Evolutionary conservation across 768 basidiomycete species (phyloP), one percentile per base, ranked within the genome.

Genomic region (Cyclocybe cylindracea): DNA sequence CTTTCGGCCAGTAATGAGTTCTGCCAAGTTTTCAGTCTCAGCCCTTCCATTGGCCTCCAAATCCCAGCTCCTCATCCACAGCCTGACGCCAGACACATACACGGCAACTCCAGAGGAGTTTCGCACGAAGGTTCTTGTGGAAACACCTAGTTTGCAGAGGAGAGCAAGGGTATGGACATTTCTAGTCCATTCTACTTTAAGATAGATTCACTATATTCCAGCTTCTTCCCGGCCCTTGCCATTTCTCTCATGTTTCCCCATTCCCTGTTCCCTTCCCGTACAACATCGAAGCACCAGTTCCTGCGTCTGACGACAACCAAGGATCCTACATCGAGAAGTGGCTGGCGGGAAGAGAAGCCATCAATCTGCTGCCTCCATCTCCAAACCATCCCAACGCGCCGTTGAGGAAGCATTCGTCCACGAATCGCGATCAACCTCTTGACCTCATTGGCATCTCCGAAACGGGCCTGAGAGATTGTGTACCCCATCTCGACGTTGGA

Each of bases 401-500:
- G n/a, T 62, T 85, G 51, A 75, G 70, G 50, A 82, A 81, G 59
- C 80, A 82, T 54, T 71, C 71, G 40, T 68, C 78, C 6, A 68
- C 74, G 58, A 73, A 75, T 44, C 71, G 85, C 46, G 78, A 85
- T 49, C 76, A 80, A 43, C 72, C 68, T 3, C 72, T 80, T 42
- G 72, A 77, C 42, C 83, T 98, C 36, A 75, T 97, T 13, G 92
- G 84, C 4, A 58, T 98, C 13, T 85, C 93, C 0, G 78, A 81
- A 43, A 77, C 79, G 2, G 84, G 84, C 10, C 63, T 93, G 39
- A 68, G 77, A 31, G 93, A 96, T 58, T 90, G 86, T 58, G 66
- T 97, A 7, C 95, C 95, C 0, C 82, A 85, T 57, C 75, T 98
- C 14, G 88, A 96, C 51, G 86, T 93, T 9, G 94, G 94, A 3